phyloP scores from a whole-genome alignment of 2,329 filamentous ascomycete genomes.

The Chaetomium sp. region DNA sequence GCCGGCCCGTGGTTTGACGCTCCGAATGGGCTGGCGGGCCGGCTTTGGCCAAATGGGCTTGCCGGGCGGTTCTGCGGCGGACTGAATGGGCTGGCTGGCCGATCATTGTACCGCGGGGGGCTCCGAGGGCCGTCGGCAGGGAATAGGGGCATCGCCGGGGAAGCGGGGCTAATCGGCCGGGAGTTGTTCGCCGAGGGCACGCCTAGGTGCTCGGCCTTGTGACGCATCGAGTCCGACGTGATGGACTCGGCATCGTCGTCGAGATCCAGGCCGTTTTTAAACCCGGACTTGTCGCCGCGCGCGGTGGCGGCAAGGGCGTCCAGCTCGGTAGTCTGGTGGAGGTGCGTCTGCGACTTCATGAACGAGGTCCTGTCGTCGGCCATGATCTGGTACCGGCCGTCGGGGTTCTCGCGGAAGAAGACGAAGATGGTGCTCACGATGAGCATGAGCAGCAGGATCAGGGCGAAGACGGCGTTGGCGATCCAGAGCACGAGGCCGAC shows the following conservation, averaged over 20 bases:
- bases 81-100: slow-evolving; percentile 28
- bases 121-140: slow-evolving; percentile 43
- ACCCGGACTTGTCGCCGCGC: slow-evolving; percentile 72
- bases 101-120: slow-evolving; percentile 35
- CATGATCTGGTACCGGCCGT: slow-evolving; percentile 95
- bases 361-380: slow-evolving; percentile 93
- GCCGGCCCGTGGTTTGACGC: slow-evolving; percentile 38
- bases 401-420: slow-evolving; percentile 89
- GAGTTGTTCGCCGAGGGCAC: slow-evolving; percentile 31
- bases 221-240: slow-evolving; percentile 59
- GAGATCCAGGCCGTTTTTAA: slow-evolving; percentile 61
- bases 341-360: slow-evolving; percentile 90
- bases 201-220: slow-evolving; percentile 42
- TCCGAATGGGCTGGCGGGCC: slow-evolving; percentile 17
- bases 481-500: slow-evolving; percentile 90
- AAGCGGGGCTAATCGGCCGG: slow-evolving; percentile 49
- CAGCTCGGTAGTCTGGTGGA: slow-evolving; percentile 77
- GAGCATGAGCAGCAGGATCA: slow-evolving; percentile 81
- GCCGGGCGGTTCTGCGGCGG: slow-evolving; percentile 11
- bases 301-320: slow-evolving; percentile 88
- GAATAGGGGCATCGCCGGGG: slow-evolving; percentile 56
- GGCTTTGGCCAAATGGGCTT: slow-evolving; percentile 26
- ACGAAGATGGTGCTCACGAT: slow-evolving; percentile 66
- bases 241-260: slow-evolving; percentile 73
- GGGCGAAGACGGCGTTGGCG: slow-evolving; percentile 79